These are phyloP conservation scores for Cetradonia linearis DNA, from an alignment of 495 filamentous ascomycete genomes.

Conservation along the genomic window DNA sequence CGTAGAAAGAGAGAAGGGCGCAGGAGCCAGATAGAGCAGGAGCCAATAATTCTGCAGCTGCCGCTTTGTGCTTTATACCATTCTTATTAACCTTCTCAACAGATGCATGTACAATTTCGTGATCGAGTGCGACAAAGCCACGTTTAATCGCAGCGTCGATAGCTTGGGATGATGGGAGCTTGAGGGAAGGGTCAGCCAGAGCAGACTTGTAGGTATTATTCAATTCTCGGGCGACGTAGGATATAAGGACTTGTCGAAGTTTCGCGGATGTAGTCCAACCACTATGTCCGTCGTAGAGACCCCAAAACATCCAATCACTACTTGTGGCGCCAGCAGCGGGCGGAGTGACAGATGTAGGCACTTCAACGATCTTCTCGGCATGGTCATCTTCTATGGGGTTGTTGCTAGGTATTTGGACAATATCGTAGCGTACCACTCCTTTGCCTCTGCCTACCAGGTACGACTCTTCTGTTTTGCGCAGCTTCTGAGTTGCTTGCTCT, in stretches of 20 bases:
- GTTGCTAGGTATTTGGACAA: slow-evolving; percentile 92
- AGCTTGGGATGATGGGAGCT: slow-evolving; percentile 57
- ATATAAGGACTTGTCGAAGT: slow-evolving; percentile 81
- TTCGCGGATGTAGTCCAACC: slow-evolving; percentile 99
- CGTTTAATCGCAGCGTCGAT: slow-evolving; percentile 88
- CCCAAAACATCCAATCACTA: slow-evolving; percentile 99
- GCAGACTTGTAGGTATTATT: slow-evolving; percentile 80
- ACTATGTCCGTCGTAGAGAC: slow-evolving; percentile 93
- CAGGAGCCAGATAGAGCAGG: slow-evolving; percentile 93
- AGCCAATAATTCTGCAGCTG: slow-evolving; percentile 81
- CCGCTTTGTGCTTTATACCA: slow-evolving; percentile 62
- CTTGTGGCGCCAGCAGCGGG: slow-evolving; percentile 42
- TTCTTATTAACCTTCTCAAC: slow-evolving; percentile 73
- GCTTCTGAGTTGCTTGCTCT: slow-evolving; percentile 82
- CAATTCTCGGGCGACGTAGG: slow-evolving; percentile 86
- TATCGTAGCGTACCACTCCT: slow-evolving; percentile 89
- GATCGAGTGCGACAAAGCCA: slow-evolving; percentile 77
- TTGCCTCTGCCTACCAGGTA: slow-evolving; percentile 82
- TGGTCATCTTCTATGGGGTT: slow-evolving; percentile 98
- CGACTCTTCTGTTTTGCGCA: slow-evolving; percentile 81
- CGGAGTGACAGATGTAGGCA: slow-evolving; percentile 49
- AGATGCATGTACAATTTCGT: slow-evolving; percentile 86
- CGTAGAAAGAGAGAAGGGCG: slow-evolving; percentile 92
- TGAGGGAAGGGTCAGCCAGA: slow-evolving; percentile 47
- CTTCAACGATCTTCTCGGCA: slow-evolving; percentile 90